Percentiles rank a stretch among this genome's conserved stretches.
Evolutionary conservation across 768 basidiomycete genomes (phyloP).

Genomic region (Termitomyces sp.): DNA sequence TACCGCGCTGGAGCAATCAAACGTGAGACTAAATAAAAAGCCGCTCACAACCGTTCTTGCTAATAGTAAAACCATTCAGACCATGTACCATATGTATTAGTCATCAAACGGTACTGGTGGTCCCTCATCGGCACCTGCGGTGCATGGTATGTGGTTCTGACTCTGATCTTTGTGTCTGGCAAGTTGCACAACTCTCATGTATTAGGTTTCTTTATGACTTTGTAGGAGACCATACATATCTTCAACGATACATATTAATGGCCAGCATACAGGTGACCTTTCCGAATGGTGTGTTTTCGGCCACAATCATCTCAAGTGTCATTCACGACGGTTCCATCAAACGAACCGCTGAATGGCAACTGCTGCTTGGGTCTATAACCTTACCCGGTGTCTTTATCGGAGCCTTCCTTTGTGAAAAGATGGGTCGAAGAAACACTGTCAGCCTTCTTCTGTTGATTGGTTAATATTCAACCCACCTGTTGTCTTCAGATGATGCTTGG

Average conservation of each 20-base stretch:
- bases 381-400: slow-evolving; percentile 60
- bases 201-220: neutral
- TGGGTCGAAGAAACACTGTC: slow-evolving; percentile 59
- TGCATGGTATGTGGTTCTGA: slow-evolving; percentile 47
- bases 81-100: slow-evolving; percentile 58
- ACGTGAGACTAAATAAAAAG: slow-evolving; percentile 28
- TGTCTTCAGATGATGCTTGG: slow-evolving; percentile 56
- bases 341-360: slow-evolving; percentile 63
- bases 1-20: slow-evolving; percentile 66
- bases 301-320: slow-evolving; percentile 57
- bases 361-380: slow-evolving; percentile 59
- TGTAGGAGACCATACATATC: neutral
- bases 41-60: neutral
- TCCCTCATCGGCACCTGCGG: slow-evolving; percentile 69
- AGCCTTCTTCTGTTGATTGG: slow-evolving; percentile 11
- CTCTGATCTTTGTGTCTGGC: neutral
- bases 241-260: neutral
- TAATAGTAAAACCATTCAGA: too few relatives aligned
- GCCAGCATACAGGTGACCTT: slow-evolving; percentile 49
- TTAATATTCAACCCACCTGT: neutral
- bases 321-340: slow-evolving; percentile 54
- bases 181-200: neutral
- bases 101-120: slow-evolving; percentile 63
- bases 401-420: slow-evolving; percentile 32
- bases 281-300: slow-evolving; percentile 53